Conservation (phyloP, 257 asterid genomes). For the Lantana camara region DNA sequence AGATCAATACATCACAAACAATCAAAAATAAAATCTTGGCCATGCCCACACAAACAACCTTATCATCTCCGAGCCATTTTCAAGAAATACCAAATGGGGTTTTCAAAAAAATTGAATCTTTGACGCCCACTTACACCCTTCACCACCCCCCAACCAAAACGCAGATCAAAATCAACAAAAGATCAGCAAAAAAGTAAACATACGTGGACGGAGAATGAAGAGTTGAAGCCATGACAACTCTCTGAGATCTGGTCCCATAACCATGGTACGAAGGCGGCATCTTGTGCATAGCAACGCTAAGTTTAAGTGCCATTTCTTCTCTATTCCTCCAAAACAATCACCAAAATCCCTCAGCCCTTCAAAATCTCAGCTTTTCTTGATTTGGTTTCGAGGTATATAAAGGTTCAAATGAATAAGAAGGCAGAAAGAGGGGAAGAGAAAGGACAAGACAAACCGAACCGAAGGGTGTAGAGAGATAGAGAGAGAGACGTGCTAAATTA, state of each 20-base stretch:
- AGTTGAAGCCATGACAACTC: conserved; percentile 53
- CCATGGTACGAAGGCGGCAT: conserved; percentile 41
- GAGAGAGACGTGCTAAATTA: conserved; percentile 21
- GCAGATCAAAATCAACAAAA: background rate
- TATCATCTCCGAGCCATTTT: background rate
- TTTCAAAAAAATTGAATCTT: conserved; percentile 14
- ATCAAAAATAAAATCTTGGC: conserved; percentile 25
- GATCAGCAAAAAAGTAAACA: conserved; percentile 4
- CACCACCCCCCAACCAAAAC: background rate
- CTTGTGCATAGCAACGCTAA: conserved; percentile 36
- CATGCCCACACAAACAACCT: background rate
- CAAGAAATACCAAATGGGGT: background rate
- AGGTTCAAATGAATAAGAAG: background rate
- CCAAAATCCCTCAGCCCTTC: background rate
- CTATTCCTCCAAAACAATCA: background rate
- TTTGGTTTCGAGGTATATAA: background rate
- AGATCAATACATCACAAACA: conserved; percentile 27
- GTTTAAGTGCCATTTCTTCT: conserved; percentile 46
- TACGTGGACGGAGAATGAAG: conserved; percentile 46
- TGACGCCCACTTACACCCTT: background rate
- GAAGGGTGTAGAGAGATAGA: conserved; percentile 19
- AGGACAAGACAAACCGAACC: background rate
- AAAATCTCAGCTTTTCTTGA: background rate
- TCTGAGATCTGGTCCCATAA: conserved; percentile 48
- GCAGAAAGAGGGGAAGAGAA: conserved; percentile 1